Conservation (phyloP, 192 early-diverging fungal species). For the Jimgerdemannia lactiflua region DNA sequence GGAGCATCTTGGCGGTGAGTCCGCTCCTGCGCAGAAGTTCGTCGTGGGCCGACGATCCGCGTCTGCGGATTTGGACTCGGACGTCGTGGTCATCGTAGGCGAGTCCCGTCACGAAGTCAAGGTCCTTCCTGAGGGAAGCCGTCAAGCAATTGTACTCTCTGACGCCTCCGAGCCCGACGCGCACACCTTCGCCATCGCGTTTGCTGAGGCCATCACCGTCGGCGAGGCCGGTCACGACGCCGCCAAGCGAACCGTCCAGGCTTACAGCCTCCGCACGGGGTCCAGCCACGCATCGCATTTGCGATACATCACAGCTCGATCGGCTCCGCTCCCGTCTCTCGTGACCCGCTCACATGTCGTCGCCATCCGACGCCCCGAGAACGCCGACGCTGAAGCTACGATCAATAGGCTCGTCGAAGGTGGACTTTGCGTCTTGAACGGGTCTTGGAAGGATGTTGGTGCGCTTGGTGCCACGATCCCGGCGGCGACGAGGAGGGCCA, state of each 20-base stretch:
- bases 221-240: slow-evolving; percentile 19
- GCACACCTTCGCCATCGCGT: background rate
- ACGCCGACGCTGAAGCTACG: slow-evolving; percentile 8
- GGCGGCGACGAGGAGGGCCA: slow-evolving; percentile 14
- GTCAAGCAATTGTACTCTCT: background rate
- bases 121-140: background rate
- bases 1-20: slow-evolving; percentile 1
- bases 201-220: background rate
- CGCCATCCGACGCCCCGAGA: slow-evolving; percentile 4
- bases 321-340: slow-evolving; percentile 13
- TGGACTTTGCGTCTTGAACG: background rate
- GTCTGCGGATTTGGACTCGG: slow-evolving; percentile 2
- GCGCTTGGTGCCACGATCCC: slow-evolving; percentile 3
- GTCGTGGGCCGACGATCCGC: slow-evolving; percentile 20
- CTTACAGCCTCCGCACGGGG: background rate
- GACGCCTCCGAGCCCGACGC: background rate
- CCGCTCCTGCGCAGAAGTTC: slow-evolving; percentile 1
- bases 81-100: background rate
- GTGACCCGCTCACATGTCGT: slow-evolving; percentile 2
- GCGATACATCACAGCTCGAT: slow-evolving; percentile 12
- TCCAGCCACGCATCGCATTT: slow-evolving; percentile 20
- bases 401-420: background rate
- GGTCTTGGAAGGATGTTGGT: background rate
- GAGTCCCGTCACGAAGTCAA: background rate
- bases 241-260: background rate